Evolutionary conservation across 1,284 basidiomycete species (phyloP), one percentile per base, ranked within the genome.

Genomic region (Boletus semigastroideus): DNA sequence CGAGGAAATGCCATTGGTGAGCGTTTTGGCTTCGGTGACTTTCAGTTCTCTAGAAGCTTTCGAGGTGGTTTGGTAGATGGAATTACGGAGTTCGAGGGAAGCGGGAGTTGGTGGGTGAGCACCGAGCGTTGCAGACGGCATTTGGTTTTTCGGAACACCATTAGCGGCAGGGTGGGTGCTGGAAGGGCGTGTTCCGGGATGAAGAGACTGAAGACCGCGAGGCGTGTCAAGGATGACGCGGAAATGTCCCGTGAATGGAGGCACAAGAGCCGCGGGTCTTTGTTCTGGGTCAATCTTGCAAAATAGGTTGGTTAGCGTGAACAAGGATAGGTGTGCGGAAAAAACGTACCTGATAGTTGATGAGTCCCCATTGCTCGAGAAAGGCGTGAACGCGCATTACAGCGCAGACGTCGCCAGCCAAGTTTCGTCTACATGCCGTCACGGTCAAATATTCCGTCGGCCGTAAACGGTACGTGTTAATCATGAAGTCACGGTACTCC

Each of bases 381-480:
- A 99, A 98, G 16, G 94, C 95, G 71, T 99, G 96, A 1, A 99
- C 96, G 48, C 97, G 85, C 95, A 98, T 98, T 67, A 99, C 93
- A 25, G 94, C 94, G 66, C 97, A 98, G 10, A 99, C 96, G 69
- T 99, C 96, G 51, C 97, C 97, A 4, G 96, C 96, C 55, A 99
- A 72, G 72, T 99, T 99, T 58, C 97, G 78, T 63, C 96, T 74
- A 68, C 96, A 99, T 1, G 96, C 96, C 2, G 96, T 99, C 55
- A 99, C 93, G 9, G 97, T 99, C 52, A 99, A 81, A 67, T 99
- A 99, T 71, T 99, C 96, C 39, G 84, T 84, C 1, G 96, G 97
- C 58, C 97, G 84, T 45, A 99, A 79, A 40, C 96, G 82, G 74
- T 98, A 99, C 4, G 96, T 96, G 76, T 99, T 98, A 72, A 99